phyloP scores from a whole-genome alignment of 176 grass and related monocot species.

The Oryza punctata region DNA sequence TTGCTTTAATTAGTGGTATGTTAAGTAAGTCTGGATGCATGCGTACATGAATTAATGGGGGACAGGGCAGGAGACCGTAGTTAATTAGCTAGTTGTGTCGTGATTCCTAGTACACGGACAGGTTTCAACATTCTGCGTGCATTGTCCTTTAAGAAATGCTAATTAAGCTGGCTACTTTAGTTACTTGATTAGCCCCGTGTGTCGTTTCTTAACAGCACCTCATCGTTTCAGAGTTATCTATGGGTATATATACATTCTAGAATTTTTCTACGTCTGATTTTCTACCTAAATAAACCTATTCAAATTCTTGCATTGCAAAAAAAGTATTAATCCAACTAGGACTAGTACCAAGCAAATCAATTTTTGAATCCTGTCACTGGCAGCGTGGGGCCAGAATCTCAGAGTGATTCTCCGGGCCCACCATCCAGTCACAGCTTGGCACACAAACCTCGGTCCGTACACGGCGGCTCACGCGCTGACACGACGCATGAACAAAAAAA shows the following conservation, averaged over 20 bases:
- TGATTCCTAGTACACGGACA: constrained; percentile 43
- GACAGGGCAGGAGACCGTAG: constrained; percentile 1
- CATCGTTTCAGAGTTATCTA: background rate
- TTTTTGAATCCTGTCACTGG: background rate
- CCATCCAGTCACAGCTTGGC: background rate
- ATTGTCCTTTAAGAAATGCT: background rate
- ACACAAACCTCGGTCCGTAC: constrained; percentile 26
- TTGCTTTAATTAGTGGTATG: constrained; percentile 19
- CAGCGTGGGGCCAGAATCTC: background rate
- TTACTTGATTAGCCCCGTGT: no score
- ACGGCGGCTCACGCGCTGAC: background rate
- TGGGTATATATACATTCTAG: background rate
- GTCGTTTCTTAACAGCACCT: background rate
- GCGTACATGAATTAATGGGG: background rate
- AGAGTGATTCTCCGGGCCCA: background rate
- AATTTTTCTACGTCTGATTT: no score
- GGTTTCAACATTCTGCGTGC: constrained; percentile 14
- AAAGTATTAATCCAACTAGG: no score
- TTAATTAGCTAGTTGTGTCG: background rate
- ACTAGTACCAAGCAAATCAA: no score
- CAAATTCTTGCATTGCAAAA: no score
- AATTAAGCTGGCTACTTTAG: no score
- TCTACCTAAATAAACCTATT: no score
- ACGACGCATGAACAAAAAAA: background rate
- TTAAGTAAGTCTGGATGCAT: constrained; percentile 30